These are phyloP conservation scores for Diutina siamensis DNA, from an alignment of 1,139 yeast species.

Conservation along the genomic window DNA sequence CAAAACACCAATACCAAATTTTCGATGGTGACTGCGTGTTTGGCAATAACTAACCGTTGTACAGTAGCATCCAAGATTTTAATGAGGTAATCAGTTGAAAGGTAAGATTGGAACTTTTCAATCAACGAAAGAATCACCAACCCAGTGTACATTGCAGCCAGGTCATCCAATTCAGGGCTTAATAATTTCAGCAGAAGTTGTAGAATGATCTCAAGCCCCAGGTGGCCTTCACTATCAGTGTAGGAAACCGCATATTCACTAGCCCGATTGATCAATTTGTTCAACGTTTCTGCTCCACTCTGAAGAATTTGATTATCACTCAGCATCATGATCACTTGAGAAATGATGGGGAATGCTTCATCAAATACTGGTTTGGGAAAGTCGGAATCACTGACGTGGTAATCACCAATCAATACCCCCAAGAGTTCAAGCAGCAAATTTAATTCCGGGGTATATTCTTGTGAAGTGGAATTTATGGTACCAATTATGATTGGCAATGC, in stretches of 20 bases:
- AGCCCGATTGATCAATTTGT: conserved; percentile 45
- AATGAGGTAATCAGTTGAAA: conserved; percentile 39
- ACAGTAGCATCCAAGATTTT: conserved; percentile 67
- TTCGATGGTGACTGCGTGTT: conserved; percentile 63
- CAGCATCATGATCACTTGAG: conserved; percentile 39
- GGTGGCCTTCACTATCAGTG: conserved; percentile 10
- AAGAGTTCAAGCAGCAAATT: conserved; percentile 60
- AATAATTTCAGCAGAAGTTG: conserved; percentile 57
- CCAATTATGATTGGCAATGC: conserved; percentile 42
- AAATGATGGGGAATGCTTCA: conserved; percentile 40
- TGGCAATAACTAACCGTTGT: conserved; percentile 48
- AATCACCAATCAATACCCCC: conserved; percentile 39
- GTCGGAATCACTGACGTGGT: conserved; percentile 16
- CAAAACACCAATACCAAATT: conserved; percentile 71
- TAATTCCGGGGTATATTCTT: conserved; percentile 45
- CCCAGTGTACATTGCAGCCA: conserved; percentile 71
- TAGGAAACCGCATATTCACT: conserved; percentile 26
- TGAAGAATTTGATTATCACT: conserved; percentile 76
- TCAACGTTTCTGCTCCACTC: conserved; percentile 64
- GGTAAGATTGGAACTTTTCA: conserved; percentile 40
- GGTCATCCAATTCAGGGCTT: conserved; percentile 61
- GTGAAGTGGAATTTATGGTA: conserved; percentile 20
- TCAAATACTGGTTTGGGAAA: conserved; percentile 40
- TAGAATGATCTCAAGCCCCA: conserved; percentile 47
- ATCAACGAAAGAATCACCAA: conserved; percentile 55